phyloP scores from a whole-genome alignment of 140 eudicot genomes.

The Bidens hawaiensis region DNA sequence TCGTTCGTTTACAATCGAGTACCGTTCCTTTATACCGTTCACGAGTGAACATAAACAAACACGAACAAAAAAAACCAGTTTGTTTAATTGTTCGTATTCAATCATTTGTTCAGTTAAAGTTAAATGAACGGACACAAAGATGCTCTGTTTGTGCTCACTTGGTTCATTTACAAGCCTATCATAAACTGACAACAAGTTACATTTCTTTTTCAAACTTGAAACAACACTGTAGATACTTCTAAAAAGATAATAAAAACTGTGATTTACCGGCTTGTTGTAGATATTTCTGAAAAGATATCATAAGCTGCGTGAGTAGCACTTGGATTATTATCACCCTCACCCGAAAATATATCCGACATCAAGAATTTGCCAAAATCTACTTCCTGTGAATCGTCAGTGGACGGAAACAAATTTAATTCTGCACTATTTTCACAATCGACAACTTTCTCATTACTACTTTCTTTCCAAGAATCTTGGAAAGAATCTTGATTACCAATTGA shows the following conservation, averaged over 20 bases:
- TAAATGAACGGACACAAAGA: no score
- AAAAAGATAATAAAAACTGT: background rate
- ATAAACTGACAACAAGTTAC: no score
- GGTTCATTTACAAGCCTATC: no score
- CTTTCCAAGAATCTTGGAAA: conserved; percentile 28
- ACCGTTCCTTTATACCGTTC: no score
- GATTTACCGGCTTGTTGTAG: conserved; percentile 48
- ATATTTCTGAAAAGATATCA: conserved; percentile 25
- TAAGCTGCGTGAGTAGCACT: conserved; percentile 18
- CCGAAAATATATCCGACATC: conserved; percentile 35
- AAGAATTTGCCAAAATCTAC: conserved; percentile 38
- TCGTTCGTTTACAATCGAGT: no score
- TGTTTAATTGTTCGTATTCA: no score
- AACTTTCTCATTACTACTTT: conserved; percentile 24
- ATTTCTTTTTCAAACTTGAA: no score
- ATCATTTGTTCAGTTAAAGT: no score
- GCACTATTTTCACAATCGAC: conserved; percentile 29
- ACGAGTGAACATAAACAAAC: no score
- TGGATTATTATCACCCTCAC: conserved; percentile 24
- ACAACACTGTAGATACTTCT: no score
- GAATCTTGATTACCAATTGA: conserved; percentile 31
- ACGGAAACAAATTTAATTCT: conserved; percentile 27
- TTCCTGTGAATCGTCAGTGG: conserved; percentile 26
- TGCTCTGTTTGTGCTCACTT: no score
- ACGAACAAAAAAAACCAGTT: no score